Evolutionary conservation across 495 filamentous ascomycete genomes (phyloP), one percentile per base, ranked within the genome.

Genomic region (Podospora pseudoanserina): DNA sequence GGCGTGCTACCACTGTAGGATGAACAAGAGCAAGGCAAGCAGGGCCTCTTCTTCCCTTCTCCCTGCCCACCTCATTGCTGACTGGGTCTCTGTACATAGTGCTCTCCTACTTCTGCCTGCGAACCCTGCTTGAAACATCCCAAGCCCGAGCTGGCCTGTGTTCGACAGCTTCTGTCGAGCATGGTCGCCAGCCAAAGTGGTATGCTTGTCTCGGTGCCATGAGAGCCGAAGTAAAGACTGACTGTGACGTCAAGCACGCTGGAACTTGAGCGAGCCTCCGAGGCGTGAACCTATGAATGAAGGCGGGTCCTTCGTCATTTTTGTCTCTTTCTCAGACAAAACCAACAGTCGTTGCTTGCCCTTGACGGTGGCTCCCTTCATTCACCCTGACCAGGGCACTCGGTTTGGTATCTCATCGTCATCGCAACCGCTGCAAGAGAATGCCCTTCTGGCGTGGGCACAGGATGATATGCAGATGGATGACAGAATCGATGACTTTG

Each of bases 1-100:
- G 2, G 67, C 74, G 0, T 76, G 74, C 26, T 65, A 56, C 27
- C 67, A 55, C 23, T 76, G 74, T 58, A 67, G 27, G 58, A 72
- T 72, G 54, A 60, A 58, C 27, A 71, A 65, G 55, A 44, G 44
- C 44, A 39, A 20, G 19, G 73, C 69, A 61, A 34, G 70, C 60
- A 26, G 5, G 18, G 23, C 23, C 23, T 23, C 9, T 16, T n/a
- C 9, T 3, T 16, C 57, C 53, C 39, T 30, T 34, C 27, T n/a
- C 9, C 32, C 7, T 4, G 11, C 54, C 16, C 19, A 13, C 28
- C 2, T 7, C 30, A 15, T 67, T 67, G 28, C 70, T 69, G 58
- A 69, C 62, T 58, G 2, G 32, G 5, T 0, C 15, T 62, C 39
- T 23, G 23, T 23, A 23, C 9, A 3, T 63, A 71, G 69, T 71